A percentile compares a stretch with the other conserved stretches of the same genome.
These are phyloP conservation scores for Ambrosia artemisiifolia DNA, from an alignment of 129 eudicot species.

Conservation along the genomic window DNA sequence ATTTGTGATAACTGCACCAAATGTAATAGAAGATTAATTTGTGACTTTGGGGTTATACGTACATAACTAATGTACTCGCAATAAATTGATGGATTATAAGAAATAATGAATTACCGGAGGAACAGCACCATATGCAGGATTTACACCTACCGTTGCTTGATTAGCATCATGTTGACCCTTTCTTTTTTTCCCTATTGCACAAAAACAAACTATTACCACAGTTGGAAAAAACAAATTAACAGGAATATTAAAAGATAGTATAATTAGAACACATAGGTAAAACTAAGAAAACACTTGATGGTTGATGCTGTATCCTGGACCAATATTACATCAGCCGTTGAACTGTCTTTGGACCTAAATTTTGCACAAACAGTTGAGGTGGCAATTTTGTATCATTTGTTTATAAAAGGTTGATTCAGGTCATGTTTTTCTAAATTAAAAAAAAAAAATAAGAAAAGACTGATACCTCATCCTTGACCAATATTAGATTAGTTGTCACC, in stretches of 20 bases:
- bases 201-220: background rate
- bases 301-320: background rate
- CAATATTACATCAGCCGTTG: background rate
- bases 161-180: constrained; percentile 81
- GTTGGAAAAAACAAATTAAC: background rate
- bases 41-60: background rate
- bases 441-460: no score
- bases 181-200: constrained; percentile 61
- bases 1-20: constrained; percentile 76
- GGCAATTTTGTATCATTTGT: no score
- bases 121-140: constrained; percentile 69
- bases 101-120: constrained; percentile 57
- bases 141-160: constrained; percentile 65
- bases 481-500: no score
- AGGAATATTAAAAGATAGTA: background rate
- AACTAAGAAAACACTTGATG: background rate
- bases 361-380: no score
- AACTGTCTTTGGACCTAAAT: no score
- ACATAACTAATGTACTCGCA: background rate
- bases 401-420: no score
- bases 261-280: background rate
- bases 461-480: no score
- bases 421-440: no score
- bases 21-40: background rate
- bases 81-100: background rate